Evolutionary conservation across 495 filamentous ascomycete species (phyloP).

Genomic region (Annulohypoxylon moriforme): DNA sequence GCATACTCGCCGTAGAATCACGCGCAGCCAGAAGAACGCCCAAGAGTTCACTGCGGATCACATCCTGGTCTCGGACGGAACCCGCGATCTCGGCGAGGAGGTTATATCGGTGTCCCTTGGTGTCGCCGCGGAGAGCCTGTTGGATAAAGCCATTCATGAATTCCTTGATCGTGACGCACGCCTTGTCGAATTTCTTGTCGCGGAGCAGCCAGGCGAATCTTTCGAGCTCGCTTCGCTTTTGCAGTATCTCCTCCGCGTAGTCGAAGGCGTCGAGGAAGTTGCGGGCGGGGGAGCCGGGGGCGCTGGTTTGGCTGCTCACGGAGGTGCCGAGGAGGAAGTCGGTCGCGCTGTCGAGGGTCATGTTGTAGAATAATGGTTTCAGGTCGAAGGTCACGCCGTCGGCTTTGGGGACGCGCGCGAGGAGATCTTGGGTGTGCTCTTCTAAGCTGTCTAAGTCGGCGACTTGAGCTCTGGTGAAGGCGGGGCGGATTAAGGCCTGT

Average conservation of each 20-base stretch:
- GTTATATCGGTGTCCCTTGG: not conserved
- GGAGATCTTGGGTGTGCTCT: not conserved
- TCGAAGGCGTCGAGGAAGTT: slow-evolving; percentile 14
- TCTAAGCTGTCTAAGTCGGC: not conserved
- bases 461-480: slow-evolving; percentile 5
- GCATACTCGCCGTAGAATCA: not conserved
- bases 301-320: not conserved
- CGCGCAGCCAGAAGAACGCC: slow-evolving; percentile 8
- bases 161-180: not conserved
- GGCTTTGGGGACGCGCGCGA: not conserved
- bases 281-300: not conserved
- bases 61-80: not conserved
- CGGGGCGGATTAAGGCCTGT: not conserved
- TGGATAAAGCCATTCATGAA: slow-evolving; percentile 6
- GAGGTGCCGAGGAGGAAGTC: slow-evolving; percentile 8
- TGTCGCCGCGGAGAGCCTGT: slow-evolving; percentile 1
- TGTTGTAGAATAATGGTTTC: slow-evolving; percentile 9
- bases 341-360: slow-evolving; percentile 4
- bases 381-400: slow-evolving; percentile 2
- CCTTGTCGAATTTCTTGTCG: slow-evolving; percentile 2
- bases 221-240: slow-evolving; percentile 1
- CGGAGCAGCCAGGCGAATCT: not conserved
- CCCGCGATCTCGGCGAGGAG: slow-evolving; percentile 1
- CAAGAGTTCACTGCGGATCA: slow-evolving; percentile 1
- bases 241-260: not conserved